Percentiles rank a stretch among this genome's conserved stretches.
Evolutionary conservation across 2,329 filamentous ascomycete genomes (phyloP).

Genomic region (Diaporthe sp.): DNA sequence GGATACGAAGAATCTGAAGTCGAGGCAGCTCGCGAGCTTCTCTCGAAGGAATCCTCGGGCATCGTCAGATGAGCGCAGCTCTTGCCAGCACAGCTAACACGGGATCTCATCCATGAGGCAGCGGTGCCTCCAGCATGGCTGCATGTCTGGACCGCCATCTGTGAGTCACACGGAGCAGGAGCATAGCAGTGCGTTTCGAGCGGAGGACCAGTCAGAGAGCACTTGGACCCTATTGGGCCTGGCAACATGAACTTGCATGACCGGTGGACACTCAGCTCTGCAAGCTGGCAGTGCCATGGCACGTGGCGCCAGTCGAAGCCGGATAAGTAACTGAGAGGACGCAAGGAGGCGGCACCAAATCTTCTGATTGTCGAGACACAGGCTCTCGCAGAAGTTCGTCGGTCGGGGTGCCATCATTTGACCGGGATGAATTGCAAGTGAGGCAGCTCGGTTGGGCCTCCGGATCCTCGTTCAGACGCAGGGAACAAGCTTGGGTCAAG

Average conservation of each 20-base stretch:
- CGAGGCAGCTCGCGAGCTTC: slow-evolving; percentile 74
- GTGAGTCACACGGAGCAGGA: slow-evolving; percentile 24
- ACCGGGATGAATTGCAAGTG: not conserved
- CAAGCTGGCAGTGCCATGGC: slow-evolving; percentile 42
- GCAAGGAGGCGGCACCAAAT: not conserved
- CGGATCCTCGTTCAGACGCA: not conserved
- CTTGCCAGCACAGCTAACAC: slow-evolving; percentile 16
- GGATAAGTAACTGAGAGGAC: slow-evolving; percentile 32
- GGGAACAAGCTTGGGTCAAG: not conserved
- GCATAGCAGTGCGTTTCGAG: slow-evolving; percentile 8
- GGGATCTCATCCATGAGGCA: slow-evolving; percentile 35
- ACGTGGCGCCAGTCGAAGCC: slow-evolving; percentile 52
- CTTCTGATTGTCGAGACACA: not conserved
- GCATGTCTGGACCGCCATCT: slow-evolving; percentile 30
- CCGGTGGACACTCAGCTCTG: slow-evolving; percentile 48
- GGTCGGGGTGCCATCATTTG: not conserved
- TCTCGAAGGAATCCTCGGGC: slow-evolving; percentile 63
- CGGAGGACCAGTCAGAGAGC: not conserved
- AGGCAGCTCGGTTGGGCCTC: slow-evolving; percentile 1
- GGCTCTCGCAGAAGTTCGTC: not conserved
- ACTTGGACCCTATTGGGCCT: slow-evolving; percentile 41
- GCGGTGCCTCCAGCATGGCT: slow-evolving; percentile 40
- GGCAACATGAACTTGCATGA: slow-evolving; percentile 37
- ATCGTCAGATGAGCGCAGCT: slow-evolving; percentile 53
- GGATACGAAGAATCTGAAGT: slow-evolving; percentile 80